Base-by-base conservation (phyloP, 2,329 filamentous ascomycete species). In the Sporothrix sp. region DNA sequence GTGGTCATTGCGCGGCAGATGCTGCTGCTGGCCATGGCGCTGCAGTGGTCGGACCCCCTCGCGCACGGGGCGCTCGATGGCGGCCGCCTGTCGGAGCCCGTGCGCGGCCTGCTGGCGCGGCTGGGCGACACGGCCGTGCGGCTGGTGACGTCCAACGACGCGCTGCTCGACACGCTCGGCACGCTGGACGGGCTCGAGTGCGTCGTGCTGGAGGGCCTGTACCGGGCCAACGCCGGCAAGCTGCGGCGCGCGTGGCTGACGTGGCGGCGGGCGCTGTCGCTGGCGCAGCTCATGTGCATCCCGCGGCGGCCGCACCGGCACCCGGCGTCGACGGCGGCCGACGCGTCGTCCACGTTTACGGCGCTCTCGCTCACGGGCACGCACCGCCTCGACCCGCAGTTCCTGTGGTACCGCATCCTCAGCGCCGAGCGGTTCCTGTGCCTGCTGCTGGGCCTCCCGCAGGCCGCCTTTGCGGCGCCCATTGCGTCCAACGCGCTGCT, bases 131-230 rank as follows among this genome's bases (percentile, higher is more conserved):
- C 50, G 7, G 54, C 53, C 14, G 39, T 50, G 1, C 62, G 58
- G 5, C 55, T 66, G 7, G 67, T 79, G 1, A 72, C 70, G 0
- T 65, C 63, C 13, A 68, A 76, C 23, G 70, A 76, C 46, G 68
- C 70, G 2, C 58, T 79, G 0, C 57, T 71, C 0, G 62, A 60
- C 21, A 71, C 68, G 0, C 57, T 71, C 0, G 62, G 60, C 21
- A 71, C 68, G 0, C 48, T 75, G 3, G 73, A 76, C 48, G 72
- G 72, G 0, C 58, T 78, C 6, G 71, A 76, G 52, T 74, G 71
- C 47, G 55, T 78, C n/a, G 64, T 76, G 55, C 62, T 77, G 0
- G 69, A 76, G 54, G 65, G 64, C 11, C 62, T 74, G 20, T 73
- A 69, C 55, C 62, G 71, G 7, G 69, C 68, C 25, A 75, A 75